phyloP scores from a whole-genome alignment of 2,329 filamentous ascomycete genomes.

The Phyllosticta paracitricarpa region DNA sequence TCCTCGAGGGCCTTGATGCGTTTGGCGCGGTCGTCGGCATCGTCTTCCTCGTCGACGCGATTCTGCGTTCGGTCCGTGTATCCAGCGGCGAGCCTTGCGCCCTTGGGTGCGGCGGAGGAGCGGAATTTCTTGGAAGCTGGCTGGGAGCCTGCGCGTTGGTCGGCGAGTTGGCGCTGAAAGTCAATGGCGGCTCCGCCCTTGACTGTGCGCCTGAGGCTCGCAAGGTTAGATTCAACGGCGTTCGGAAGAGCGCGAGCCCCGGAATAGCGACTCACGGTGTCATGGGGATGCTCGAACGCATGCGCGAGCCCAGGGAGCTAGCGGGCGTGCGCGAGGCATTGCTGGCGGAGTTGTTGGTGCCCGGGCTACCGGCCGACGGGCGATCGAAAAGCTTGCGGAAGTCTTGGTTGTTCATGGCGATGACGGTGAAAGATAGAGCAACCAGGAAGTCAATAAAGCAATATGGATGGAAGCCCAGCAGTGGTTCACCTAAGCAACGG shows the following conservation, averaged over 20 bases:
- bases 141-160: constrained; percentile 42
- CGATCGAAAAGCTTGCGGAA: constrained; percentile 72
- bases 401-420: constrained; percentile 83
- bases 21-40: constrained; percentile 47
- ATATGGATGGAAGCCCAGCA: neutral
- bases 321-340: constrained; percentile 17
- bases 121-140: constrained; percentile 59
- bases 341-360: constrained; percentile 19
- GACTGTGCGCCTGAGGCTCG: constrained; percentile 50
- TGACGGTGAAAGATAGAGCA: constrained; percentile 1
- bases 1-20: constrained; percentile 73
- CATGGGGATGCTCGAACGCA: constrained; percentile 80
- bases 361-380: constrained; percentile 28
- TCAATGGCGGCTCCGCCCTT: constrained; percentile 47
- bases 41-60: constrained; percentile 43
- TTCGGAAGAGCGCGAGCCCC: neutral
- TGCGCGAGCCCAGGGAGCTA: constrained; percentile 61
- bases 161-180: constrained; percentile 76
- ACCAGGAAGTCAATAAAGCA: neutral
- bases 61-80: constrained; percentile 74
- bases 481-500: neutral
- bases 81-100: constrained; percentile 65
- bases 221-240: neutral
- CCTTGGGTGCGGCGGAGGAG: constrained; percentile 67
- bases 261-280: constrained; percentile 57